phyloP scores from a whole-genome alignment of 805 yeast species.

The Metschnikowia kofuensis region DNA sequence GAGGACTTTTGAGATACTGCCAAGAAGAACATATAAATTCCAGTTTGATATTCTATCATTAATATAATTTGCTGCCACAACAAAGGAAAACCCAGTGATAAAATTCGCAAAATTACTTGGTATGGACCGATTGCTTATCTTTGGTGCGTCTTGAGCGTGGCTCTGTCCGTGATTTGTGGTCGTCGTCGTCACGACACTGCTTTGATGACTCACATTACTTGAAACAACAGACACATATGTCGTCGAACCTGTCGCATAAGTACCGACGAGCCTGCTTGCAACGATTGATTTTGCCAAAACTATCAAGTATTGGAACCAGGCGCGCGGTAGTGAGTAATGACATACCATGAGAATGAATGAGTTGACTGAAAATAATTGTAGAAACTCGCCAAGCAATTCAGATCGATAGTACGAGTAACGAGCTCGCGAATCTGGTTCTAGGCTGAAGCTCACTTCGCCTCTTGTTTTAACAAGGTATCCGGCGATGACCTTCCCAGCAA shows the following conservation, averaged over 20 bases:
- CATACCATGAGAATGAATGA: slow-evolving; percentile 23
- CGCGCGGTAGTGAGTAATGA: slow-evolving; percentile 18
- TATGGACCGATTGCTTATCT: slow-evolving; percentile 9
- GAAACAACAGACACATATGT: slow-evolving; percentile 22
- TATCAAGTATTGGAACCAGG: slow-evolving; percentile 23
- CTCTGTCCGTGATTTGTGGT: slow-evolving; percentile 11
- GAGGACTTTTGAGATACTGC: not conserved
- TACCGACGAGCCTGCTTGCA: slow-evolving; percentile 29
- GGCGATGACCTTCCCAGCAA: slow-evolving; percentile 27
- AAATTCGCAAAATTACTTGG: slow-evolving; percentile 15
- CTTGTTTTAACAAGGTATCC: slow-evolving; percentile 15
- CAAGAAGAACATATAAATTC: not conserved
- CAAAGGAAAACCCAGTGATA: slow-evolving; percentile 19
- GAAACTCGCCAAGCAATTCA: slow-evolving; percentile 18
- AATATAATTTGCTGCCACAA: slow-evolving; percentile 21
- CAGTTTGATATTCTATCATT: slow-evolving; percentile 2
- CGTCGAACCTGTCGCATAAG: slow-evolving; percentile 23
- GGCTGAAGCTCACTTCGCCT: slow-evolving; percentile 3
- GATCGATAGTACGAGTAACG: slow-evolving; percentile 17
- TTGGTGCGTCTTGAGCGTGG: slow-evolving; percentile 10
- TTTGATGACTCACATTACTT: slow-evolving; percentile 6
- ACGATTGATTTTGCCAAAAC: slow-evolving; percentile 31
- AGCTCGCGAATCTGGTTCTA: slow-evolving; percentile 9
- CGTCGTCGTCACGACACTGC: slow-evolving; percentile 14
- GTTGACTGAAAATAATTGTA: slow-evolving; percentile 24